Base-by-base conservation (phyloP, 2,329 filamentous ascomycete genomes). In the Fusarium compactum region DNA sequence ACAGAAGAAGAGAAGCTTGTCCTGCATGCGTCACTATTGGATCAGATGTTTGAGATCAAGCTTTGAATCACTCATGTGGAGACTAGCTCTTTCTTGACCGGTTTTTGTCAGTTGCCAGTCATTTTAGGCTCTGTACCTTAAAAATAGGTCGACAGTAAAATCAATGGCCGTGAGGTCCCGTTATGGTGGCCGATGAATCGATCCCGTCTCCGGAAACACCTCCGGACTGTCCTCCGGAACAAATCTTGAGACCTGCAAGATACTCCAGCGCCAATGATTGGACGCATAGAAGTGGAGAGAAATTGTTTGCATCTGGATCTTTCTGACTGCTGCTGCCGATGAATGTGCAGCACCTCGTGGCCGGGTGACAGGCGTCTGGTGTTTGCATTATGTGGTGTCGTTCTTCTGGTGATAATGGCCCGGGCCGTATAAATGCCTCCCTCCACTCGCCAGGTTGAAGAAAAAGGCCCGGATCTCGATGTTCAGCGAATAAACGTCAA, bases 401-500 rank as follows among this genome's bases (percentile, higher is more conserved):
- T 45, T 53, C 25, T 47, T 46, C 38, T 45, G 44, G 29, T 18
- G 54, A 67, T 30, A 47, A 46, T 40, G 53, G 53, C 44, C 40
- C 38, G 38, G 46, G 50, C 29, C 43, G 24, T 68, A 27, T 44
- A 70, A 56, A 69, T 56, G 52, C 25, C 56, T 45, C 32, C 58
- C 54, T 68, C 51, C 63, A 69, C 58, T 57, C 47, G 3, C 45
- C 65, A 71, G 40, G 24, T 43, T 47, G 40, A 58, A 68, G 52
- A 53, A 65, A 70, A 70, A 56, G 68, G 67, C 25, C 64, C 68
- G 68, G 68, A 70, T 71, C 51, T 68, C 30, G 51, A 64, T 56
- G 15, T 54, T 51, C 53, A 68, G 46, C 54, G 61, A 43, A 54
- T 67, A 40, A 41, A 65, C 29, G 24, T 44, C 43, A 58, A 53